Base-by-base conservation (phyloP, 2,329 filamentous ascomycete species). In the Fusarium illudens region DNA sequence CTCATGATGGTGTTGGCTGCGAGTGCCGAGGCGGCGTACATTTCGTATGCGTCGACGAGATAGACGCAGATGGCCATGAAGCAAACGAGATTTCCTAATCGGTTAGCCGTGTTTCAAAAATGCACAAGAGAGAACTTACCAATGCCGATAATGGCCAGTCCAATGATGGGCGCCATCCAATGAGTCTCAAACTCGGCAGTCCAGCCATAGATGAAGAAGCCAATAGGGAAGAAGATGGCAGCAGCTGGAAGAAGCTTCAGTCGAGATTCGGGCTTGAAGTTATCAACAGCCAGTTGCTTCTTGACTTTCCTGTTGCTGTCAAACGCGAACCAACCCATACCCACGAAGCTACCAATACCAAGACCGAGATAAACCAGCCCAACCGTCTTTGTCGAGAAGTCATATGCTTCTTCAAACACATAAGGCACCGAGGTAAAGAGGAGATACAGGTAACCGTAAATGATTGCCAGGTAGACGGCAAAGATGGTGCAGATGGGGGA, bases 371-470 rank as follows among this genome's bases (percentile, higher is more conserved):
- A 75, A 0, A 71, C 60, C 8, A 75, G 60, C 0, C 73, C 73
- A 0, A 70, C 66, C 4, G 61, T 59, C 15, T 67, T 65, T 1
- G 70, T 62, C 2, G 33, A 56, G 65, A 84, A 85, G 3, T 75
- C 73, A 54, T 86, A 85, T 1, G 70, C 64, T 0, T 74, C 66
- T 52, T 77, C 62, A 55, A 83, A 88, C 0, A 89, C 84, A 2
- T 82, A 74, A 0, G 83, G 80, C 58, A 88, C 84, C 2, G 85
- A 87, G 2, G 86, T 86, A 68, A 88, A 83, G n/a, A 87, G 75
- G 1, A 79, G 82, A 63, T 86, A 88, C 0, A 87, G 67, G 17
- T 86, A 82, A 1, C 85, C 85, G 64, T 86, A 88, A 0, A 83
- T 77, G 22, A 88, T 75, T 4, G 84, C 84, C 13, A 85, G 79